Base-by-base conservation (phyloP, 352 stramenopile species). In the Pythium apleroticum region DNA sequence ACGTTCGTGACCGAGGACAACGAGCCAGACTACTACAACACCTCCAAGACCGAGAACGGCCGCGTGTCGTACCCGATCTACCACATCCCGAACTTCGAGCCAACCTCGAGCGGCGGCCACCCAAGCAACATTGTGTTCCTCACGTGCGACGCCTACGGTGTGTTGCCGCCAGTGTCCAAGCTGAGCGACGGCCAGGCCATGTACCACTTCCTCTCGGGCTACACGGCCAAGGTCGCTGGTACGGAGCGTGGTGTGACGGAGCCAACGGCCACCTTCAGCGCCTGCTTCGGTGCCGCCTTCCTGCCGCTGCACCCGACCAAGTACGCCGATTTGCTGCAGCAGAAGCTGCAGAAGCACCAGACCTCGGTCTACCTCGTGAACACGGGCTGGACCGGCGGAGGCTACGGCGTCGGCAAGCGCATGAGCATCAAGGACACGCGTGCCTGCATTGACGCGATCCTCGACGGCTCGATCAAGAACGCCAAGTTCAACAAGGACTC, bases 91-190 rank as follows among this genome's bases (percentile, higher is more conserved):
- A 76, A 85, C 68, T 69, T 80, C 60, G 60, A 85, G 56, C 72
- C 72, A 57, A 60, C 63, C 22, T 77, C 73, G 39, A 69, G 66
- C 53, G 76, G 69, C 55, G 72, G 72, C 60, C 76, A 97, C 60
- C 76, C 83, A 53, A 90, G 91, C 71, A 84, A 78, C 59, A 92
- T 98, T 30, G 97, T 99, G 71, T 98, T 99, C 79, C 80, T 99
- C 48, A 98, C 91, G 49, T 98, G 91, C 74, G 96, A 99, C 77
- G 96, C 95, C 37, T 98, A 98, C 80, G 96, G 96, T 57, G 94
- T 99, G 20, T 76, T 99, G 17, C 96, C 96, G 24, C 96, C 96
- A 20, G 93, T 98, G 69, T 90, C 91, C 19, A 96, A 94, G 66
- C 84, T 98, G 30, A 91, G 78, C 60, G 57, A 83, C 11, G 90